These are phyloP conservation scores for Colletotrichum abscissum DNA, from an alignment of 2,329 filamentous ascomycete species.

Conservation along the genomic window DNA sequence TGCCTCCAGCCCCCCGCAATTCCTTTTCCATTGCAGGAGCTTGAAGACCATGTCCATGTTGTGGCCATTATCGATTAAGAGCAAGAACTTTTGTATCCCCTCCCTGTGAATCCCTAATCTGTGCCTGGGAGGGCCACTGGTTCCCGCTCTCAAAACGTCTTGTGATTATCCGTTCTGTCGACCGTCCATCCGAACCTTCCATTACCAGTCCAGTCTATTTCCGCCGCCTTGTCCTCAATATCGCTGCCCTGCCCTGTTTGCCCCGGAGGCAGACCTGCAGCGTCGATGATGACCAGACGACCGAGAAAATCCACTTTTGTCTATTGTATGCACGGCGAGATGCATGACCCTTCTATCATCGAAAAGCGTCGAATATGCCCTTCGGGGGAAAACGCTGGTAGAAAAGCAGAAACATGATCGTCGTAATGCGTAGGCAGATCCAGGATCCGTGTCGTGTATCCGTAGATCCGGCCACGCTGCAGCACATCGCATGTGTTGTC, in stretches of 20 bases:
- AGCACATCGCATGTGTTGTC: slow-evolving; percentile 30
- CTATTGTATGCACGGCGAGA: slow-evolving; percentile 59
- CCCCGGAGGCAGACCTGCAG: slow-evolving; percentile 39
- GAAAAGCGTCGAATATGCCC: slow-evolving; percentile 50
- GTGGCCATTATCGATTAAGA: slow-evolving; percentile 40
- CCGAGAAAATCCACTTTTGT: slow-evolving; percentile 75
- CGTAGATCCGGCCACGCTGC: slow-evolving; percentile 35
- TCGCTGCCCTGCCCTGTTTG: slow-evolving; percentile 40
- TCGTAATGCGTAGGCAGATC: slow-evolving; percentile 38
- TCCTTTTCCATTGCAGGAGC: slow-evolving; percentile 33
- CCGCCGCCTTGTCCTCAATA: slow-evolving; percentile 40
- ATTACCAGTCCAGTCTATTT: slow-evolving; percentile 38
- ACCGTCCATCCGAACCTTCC: slow-evolving; percentile 36
- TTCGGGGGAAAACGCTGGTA: slow-evolving; percentile 44
- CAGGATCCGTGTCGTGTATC: slow-evolving; percentile 33
- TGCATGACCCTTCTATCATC: slow-evolving; percentile 51
- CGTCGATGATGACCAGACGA: slow-evolving; percentile 60
- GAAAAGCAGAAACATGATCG: slow-evolving; percentile 51
- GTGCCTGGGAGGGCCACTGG: slow-evolving; percentile 49
- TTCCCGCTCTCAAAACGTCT: slow-evolving; percentile 47
- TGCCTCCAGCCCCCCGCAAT: slow-evolving; percentile 39
- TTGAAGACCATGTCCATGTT: slow-evolving; percentile 36
- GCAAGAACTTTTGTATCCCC: slow-evolving; percentile 41
- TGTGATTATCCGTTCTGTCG: slow-evolving; percentile 36
- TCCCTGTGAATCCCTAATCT: slow-evolving; percentile 49